phyloP scores from a whole-genome alignment of 495 filamentous ascomycete genomes.

The Pseudotulostoma volvatum region DNA sequence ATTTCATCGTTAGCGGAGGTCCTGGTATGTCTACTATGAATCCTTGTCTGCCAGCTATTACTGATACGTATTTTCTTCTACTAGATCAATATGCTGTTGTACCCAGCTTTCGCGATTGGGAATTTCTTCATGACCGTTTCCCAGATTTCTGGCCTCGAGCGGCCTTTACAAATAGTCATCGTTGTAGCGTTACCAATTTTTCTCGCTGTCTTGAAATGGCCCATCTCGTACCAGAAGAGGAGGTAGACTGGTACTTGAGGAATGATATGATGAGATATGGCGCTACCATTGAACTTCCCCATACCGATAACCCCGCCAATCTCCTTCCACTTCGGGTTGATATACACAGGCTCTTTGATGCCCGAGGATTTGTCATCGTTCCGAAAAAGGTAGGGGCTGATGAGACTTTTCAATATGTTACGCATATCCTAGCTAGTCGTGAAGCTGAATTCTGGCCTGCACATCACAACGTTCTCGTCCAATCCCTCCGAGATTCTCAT shows the following conservation, averaged over 20 bases:
- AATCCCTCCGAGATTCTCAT: too few relatives aligned
- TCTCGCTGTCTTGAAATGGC: neutral
- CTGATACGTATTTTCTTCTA: neutral
- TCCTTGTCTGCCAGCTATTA: conserved; percentile 1
- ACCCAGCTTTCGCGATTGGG: conserved; percentile 7
- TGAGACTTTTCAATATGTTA: too few relatives aligned
- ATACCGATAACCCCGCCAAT: neutral
- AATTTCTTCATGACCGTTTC: conserved; percentile 5
- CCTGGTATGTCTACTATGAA: neutral
- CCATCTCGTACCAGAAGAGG: neutral
- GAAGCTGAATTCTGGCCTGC: too few relatives aligned
- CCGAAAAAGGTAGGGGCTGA: too few relatives aligned
- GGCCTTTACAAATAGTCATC: neutral
- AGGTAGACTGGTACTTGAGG: neutral
- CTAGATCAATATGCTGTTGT: conserved; percentile 5
- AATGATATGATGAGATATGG: neutral
- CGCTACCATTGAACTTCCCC: neutral
- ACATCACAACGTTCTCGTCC: too few relatives aligned
- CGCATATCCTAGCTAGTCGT: too few relatives aligned
- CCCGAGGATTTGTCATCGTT: neutral
- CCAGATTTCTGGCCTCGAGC: neutral
- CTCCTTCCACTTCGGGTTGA: neutral
- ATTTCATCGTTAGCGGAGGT: neutral
- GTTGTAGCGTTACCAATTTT: neutral
- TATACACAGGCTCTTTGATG: neutral